A percentile compares a stretch with the other conserved stretches of the same genome.
Conservation (phyloP, 2,329 filamentous ascomycete genomes). For the Metarhizium sp. region DNA sequence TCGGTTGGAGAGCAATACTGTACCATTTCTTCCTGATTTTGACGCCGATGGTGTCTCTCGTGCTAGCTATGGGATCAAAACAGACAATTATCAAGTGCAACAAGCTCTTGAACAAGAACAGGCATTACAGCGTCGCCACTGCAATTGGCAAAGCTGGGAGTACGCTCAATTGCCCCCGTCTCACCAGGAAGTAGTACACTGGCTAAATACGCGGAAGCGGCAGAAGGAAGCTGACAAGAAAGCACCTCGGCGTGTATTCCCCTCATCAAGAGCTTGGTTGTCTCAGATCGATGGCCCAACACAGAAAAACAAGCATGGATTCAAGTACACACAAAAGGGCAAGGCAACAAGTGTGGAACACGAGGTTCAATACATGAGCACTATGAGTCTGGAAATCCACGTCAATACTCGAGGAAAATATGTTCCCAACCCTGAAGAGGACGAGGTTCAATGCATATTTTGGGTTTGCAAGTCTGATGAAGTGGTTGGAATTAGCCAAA, state of each 20-base stretch:
- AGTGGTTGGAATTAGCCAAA: constrained; percentile 20
- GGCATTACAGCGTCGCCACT: constrained; percentile 37
- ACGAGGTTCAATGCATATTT: constrained; percentile 81
- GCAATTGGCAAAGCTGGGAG: constrained; percentile 61
- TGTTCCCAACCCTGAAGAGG: constrained; percentile 80
- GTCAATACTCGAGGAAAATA: constrained; percentile 76
- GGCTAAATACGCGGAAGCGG: constrained; percentile 41
- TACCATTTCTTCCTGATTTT: constrained; percentile 75
- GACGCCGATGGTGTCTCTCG: constrained; percentile 48
- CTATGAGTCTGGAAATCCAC: constrained; percentile 89
- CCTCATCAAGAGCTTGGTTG: constrained; percentile 31
- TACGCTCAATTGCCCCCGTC: constrained; percentile 63
- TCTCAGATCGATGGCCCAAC: constrained; percentile 89
- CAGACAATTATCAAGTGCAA: constrained; percentile 37
- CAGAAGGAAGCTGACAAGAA: constrained; percentile 11
- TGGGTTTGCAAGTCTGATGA: constrained; percentile 82
- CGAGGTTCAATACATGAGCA: constrained; percentile 90
- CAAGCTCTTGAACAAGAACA: constrained; percentile 40
- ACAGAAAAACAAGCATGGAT: constrained; percentile 70
- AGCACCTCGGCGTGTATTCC: constrained; percentile 12
- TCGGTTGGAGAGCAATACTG: constrained; percentile 60
- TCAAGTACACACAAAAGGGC: constrained; percentile 74
- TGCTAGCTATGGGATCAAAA: constrained; percentile 45
- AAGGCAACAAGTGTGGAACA: constrained; percentile 69
- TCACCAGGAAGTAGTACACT: constrained; percentile 57